Base-by-base conservation (phyloP, 208 protist genomes). In the Acanthamoeba healyi region DNA sequence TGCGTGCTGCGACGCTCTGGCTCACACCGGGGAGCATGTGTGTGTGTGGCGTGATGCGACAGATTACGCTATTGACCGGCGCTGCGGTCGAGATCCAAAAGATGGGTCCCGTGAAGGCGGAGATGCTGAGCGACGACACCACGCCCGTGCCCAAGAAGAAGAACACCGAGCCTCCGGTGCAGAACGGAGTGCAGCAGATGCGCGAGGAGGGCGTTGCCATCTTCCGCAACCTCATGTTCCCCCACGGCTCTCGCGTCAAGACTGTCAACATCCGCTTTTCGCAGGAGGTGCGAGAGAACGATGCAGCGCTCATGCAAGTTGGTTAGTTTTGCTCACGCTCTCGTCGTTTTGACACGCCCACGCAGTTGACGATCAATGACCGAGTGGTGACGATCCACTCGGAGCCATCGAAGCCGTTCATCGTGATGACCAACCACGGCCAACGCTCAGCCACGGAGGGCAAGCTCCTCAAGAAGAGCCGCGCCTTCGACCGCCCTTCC, bases 351-450 rank as follows among this genome's bases (percentile, higher is more conserved):
- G n/a, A n/a, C n/a, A n/a, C n/a, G n/a, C n/a, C n/a, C n/a, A n/a
- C n/a, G n/a, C n/a, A n/a, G n/a, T n/a, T 89, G 12, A 65, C 54
- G 9, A 58, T 89, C 29, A 89, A 65, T 32, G 81, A 49, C 44
- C 2, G 7, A 19, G 40, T n/a, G 2, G 6, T 89, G 81, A 42
- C 32, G 15, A 42, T 89, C 22, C 81, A 65, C 46, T 36, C 10
- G 29, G 81, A 89, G 51, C 81, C 81, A 1, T 44, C 81, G 46
- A 89, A 89, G 81, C 81, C 81, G 32, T 89, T 89, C 54, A 89
- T 89, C 54, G 81, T 89, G 46, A 89, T 89, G 81, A 89, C 81
- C 51, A 89, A 89, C 81, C 81, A 89, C 54, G 81, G 81, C 3
- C 81, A 89, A 49, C 2, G 81, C 9, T 89, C 81, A 2, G 65